phyloP scores from a whole-genome alignment of 108 stramenopile genomes.

The Skeletonema grethae region DNA sequence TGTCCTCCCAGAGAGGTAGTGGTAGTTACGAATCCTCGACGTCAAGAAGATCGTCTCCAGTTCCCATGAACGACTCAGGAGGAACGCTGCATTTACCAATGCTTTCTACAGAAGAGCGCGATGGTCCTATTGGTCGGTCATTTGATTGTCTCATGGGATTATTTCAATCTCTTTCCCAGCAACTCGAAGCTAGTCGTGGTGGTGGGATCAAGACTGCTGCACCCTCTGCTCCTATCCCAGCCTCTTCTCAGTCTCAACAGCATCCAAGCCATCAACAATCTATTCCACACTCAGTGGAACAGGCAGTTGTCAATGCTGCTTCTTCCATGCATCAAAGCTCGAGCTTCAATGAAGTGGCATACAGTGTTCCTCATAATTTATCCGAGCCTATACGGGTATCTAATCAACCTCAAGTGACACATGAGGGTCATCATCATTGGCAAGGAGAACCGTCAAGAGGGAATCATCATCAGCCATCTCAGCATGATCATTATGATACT shows the following conservation, averaged over 20 bases:
- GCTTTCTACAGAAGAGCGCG: constrained; percentile 71
- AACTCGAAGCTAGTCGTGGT: constrained; percentile 63
- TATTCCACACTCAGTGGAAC: constrained; percentile 14
- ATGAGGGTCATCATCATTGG: constrained; percentile 2
- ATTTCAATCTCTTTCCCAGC: constrained; percentile 76
- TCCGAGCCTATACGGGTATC: constrained; percentile 4
- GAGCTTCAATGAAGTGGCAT: constrained; percentile 29
- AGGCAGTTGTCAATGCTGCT: constrained; percentile 29
- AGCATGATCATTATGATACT: not conserved
- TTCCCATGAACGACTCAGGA: not conserved
- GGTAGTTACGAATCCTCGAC: constrained; percentile 3
- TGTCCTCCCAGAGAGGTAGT: constrained; percentile 2
- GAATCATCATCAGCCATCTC: not conserved
- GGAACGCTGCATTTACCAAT: constrained; percentile 61
- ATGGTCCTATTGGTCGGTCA: constrained; percentile 73
- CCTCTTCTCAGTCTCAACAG: not conserved
- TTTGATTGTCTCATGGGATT: constrained; percentile 86
- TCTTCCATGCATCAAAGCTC: constrained; percentile 17
- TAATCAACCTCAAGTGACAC: not conserved
- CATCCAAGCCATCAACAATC: constrained; percentile 1
- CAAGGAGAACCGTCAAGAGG: not conserved
- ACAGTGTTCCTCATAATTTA: constrained; percentile 26
- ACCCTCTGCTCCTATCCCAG: not conserved
- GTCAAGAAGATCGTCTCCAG: constrained; percentile 5
- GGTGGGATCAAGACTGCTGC: constrained; percentile 25